Evolutionary conservation across 2,329 filamentous ascomycete species (phyloP).

Genomic region (Fusarium dlaminii): DNA sequence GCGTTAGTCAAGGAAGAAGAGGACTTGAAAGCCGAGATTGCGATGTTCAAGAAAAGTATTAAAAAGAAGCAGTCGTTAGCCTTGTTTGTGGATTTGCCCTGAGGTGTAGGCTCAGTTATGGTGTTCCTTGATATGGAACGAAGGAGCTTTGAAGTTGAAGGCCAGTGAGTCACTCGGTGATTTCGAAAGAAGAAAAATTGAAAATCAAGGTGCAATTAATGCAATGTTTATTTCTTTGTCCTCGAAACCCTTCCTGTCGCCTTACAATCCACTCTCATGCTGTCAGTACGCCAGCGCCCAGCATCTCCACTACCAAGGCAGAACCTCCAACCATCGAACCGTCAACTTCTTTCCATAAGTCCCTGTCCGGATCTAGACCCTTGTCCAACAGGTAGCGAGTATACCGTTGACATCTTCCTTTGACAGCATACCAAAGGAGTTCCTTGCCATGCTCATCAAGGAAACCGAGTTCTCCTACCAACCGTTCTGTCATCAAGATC

Average conservation of each 20-base stretch:
- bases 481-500: neutral
- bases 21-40: neutral
- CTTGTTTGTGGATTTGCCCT: neutral
- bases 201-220: accelerated
- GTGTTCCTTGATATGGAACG: neutral
- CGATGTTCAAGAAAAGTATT: neutral
- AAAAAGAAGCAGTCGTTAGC: neutral
- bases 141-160: neutral
- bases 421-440: conserved; percentile 1
- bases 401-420: neutral
- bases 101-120: neutral
- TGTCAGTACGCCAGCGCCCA: neutral
- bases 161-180: accelerated
- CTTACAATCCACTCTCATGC: neutral
- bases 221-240: neutral
- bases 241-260: neutral
- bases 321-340: neutral
- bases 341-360: neutral
- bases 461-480: neutral
- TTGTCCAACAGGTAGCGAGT: neutral
- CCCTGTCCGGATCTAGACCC: neutral
- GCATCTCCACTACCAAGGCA: neutral
- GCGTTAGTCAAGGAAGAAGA: neutral
- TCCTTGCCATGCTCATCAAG: neutral
- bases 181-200: accelerated